phyloP scores from a whole-genome alignment of 441 rosid genomes.

The Manihot esculenta region DNA sequence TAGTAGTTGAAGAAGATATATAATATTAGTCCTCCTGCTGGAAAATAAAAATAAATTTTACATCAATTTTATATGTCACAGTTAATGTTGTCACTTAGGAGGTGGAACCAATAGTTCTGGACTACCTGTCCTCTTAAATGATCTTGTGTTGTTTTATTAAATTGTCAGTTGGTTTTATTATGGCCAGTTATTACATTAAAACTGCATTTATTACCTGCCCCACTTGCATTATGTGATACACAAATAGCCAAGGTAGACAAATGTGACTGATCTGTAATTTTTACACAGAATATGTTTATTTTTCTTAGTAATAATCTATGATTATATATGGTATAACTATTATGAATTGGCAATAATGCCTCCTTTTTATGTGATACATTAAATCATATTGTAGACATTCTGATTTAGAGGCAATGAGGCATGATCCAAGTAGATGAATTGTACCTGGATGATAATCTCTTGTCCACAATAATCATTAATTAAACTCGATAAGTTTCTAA shows the following conservation, averaged over 20 bases:
- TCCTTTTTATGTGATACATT: neutral
- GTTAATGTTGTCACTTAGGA: neutral
- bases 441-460: neutral
- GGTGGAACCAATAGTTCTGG: neutral
- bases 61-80: neutral
- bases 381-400: neutral
- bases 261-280: neutral
- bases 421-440: neutral
- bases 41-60: neutral
- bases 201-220: too few relatives aligned
- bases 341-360: too few relatives aligned
- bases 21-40: neutral
- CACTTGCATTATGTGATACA: neutral
- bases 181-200: neutral
- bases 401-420: too few relatives aligned
- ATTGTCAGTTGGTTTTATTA: neutral
- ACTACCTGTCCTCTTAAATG: neutral
- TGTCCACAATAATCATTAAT: neutral
- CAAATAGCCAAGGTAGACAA: neutral
- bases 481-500: neutral
- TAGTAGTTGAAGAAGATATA: neutral
- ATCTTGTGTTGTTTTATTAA: neutral
- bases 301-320: neutral
- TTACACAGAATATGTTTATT: neutral
- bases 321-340: neutral